A percentile compares a stretch with the other conserved stretches of the same genome.
These are phyloP conservation scores for Zygoascus sp. DNA, from an alignment of 1,139 yeast species.

Conservation along the genomic window DNA sequence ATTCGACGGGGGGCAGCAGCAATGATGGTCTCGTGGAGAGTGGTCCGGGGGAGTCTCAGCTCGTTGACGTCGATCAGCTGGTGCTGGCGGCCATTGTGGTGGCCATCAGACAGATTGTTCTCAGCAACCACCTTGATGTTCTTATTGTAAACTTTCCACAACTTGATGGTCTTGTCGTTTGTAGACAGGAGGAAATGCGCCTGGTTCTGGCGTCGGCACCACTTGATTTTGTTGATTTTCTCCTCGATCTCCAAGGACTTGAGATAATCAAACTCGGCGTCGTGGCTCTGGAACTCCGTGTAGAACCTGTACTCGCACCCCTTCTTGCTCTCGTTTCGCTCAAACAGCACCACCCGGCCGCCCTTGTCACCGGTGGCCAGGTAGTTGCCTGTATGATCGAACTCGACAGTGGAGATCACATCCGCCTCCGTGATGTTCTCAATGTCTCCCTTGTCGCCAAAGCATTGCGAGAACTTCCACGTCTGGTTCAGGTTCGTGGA, in stretches of 20 bases:
- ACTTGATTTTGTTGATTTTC: conserved; percentile 93
- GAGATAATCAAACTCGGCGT: conserved; percentile 95
- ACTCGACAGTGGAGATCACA: conserved; percentile 94
- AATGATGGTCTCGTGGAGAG: conserved; percentile 88
- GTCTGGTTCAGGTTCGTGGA: conserved; percentile 32
- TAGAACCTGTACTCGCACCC: conserved; percentile 93
- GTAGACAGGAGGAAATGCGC: conserved; percentile 87
- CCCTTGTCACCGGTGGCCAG: conserved; percentile 98
- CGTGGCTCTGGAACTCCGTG: conserved; percentile 97
- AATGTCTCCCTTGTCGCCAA: conserved; percentile 97
- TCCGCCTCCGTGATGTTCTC: conserved; percentile 97
- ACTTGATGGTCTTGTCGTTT: conserved; percentile 93
- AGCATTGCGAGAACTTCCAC: conserved; percentile 55
- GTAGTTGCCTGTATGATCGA: conserved; percentile 90
- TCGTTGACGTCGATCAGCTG: conserved; percentile 27
- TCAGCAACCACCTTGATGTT: conserved; percentile 89
- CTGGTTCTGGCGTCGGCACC: conserved; percentile 86
- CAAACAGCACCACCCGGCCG: conserved; percentile 94
- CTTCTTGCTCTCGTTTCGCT: conserved; percentile 73
- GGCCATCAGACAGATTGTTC: conserved; percentile 62
- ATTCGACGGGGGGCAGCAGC: conserved; percentile 93
- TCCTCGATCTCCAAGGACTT: conserved; percentile 97
- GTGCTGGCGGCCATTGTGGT: conserved; percentile 25
- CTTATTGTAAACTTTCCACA: conserved; percentile 94
- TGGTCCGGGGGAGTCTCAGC: conserved; percentile 78